Evolutionary conservation across 176 grass and related monocot species (phyloP), one percentile per base, ranked within the genome.

Genomic region (Eleusine indica): DNA sequence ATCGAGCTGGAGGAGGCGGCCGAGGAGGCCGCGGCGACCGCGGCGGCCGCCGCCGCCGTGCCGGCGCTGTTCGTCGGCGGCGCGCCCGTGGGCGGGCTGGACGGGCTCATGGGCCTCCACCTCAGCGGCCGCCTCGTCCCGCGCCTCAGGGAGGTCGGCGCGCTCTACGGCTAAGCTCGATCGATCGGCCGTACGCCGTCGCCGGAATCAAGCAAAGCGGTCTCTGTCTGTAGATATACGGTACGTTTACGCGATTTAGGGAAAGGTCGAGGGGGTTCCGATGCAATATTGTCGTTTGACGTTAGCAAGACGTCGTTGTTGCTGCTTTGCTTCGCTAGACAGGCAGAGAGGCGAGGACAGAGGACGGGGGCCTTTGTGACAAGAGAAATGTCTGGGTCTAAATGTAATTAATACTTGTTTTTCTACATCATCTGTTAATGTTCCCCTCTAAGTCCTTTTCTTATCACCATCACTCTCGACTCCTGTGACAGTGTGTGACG

Each of bases 101-200:
- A 98, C 85, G 93, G 96, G 0, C 87, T 98, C 82, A 92, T 98
- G 96, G 87, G 61, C 1, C 90, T 98, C 80, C 96, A 98, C 83
- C 93, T 98, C 80, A 89, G 93, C 51, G 96, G 91, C 0, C 80
- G 66, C 56, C 88, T 90, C 8, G 88, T 82, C 7, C 88, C 88
- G 0, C 48, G 84, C 3, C 88, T 90, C 84, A 29, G 68, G 19
- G 88, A 86, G 74, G 74, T 78, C 68, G 88, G 88, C 74, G 88
- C 79, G 1, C 73, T 90, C 83, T 60, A 66, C 83, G 16, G 53
- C 53, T 47, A 47, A 47, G 44, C 44, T 47, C 44, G 44, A 47
- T 47, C 9, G 32, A 47, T 9, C 42, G 7, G 42, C 42, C 41
- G 41, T 43, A 43, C 41, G 2, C 9, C 12, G 17, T 1, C 53